Evolutionary conservation across 805 yeast species (phyloP).

Genomic region (Wickerhamiella lipophila): DNA sequence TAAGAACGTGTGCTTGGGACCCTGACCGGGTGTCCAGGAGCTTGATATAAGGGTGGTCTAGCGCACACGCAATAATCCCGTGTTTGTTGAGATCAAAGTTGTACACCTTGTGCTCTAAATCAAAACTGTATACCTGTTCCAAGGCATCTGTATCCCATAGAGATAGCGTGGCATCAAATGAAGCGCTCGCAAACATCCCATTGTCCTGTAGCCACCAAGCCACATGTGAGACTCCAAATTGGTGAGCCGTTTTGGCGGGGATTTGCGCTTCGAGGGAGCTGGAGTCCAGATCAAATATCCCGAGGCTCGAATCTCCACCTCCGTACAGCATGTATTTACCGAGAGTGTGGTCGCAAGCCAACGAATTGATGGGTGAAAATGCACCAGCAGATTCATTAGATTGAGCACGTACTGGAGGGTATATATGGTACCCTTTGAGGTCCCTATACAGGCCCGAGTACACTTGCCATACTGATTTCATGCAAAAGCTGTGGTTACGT

Average conservation of each 20-base stretch:
- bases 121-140: constrained; percentile 53
- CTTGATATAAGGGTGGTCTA: constrained; percentile 56
- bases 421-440: not conserved
- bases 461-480: not conserved
- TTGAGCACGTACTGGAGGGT: not conserved
- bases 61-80: constrained; percentile 55
- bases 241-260: constrained; percentile 36
- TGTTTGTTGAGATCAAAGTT: constrained; percentile 47
- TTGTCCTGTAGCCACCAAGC: constrained; percentile 86
- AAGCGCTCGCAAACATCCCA: constrained; percentile 72
- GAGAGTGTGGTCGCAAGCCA: constrained; percentile 41
- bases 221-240: constrained; percentile 58
- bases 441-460: not conserved
- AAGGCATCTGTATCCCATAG: constrained; percentile 69
- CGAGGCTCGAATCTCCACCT: constrained; percentile 56
- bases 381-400: too few relatives aligned
- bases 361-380: constrained; percentile 35
- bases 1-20: constrained; percentile 57
- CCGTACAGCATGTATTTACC: constrained; percentile 49
- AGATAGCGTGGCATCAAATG: constrained; percentile 64
- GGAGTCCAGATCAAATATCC: constrained; percentile 48
- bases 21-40: constrained; percentile 62
- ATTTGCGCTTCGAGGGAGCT: constrained; percentile 14
- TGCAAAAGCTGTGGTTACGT: not conserved
- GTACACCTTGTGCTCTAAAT: constrained; percentile 49